Evolutionary conservation across 1,284 basidiomycete species (phyloP).

Genomic region (Apiotrichum veenhuisii): DNA sequence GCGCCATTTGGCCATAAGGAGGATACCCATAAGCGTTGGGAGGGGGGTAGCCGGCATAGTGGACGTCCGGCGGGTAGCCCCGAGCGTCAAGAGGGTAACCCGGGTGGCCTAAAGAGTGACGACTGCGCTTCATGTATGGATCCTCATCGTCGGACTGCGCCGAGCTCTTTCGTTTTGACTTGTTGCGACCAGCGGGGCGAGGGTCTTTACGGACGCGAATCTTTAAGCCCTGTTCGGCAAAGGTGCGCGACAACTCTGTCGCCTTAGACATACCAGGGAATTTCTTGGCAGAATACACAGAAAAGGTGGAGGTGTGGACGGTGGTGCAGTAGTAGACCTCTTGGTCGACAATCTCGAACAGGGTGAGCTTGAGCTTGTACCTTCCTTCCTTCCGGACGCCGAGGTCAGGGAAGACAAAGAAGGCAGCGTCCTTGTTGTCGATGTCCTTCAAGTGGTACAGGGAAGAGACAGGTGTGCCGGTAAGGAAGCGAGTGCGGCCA

Average conservation of each 20-base stretch:
- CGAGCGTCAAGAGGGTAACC: conserved; percentile 7
- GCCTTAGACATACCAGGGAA: conserved; percentile 87
- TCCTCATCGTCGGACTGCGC: conserved; percentile 19
- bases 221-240: conserved; percentile 89
- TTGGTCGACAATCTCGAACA: conserved; percentile 88
- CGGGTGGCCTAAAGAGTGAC: conserved; percentile 8
- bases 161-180: conserved; percentile 20
- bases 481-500: conserved; percentile 56
- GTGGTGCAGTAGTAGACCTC: conserved; percentile 83
- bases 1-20: conserved; percentile 13
- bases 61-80: conserved; percentile 12
- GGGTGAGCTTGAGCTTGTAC: conserved; percentile 77
- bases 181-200: conserved; percentile 15
- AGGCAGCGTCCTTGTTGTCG: conserved; percentile 78
- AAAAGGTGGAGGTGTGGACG: conserved; percentile 78
- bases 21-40: conserved; percentile 11
- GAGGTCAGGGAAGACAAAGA: conserved; percentile 85
- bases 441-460: conserved; percentile 94
- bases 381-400: conserved; percentile 84
- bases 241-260: conserved; percentile 76
- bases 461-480: conserved; percentile 67
- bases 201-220: conserved; percentile 84
- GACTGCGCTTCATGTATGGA: conserved; percentile 10
- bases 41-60: conserved; percentile 14
- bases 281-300: conserved; percentile 85